Conservation (phyloP, 192 early-diverging fungal genomes). For the Geranomyces variabilis region DNA sequence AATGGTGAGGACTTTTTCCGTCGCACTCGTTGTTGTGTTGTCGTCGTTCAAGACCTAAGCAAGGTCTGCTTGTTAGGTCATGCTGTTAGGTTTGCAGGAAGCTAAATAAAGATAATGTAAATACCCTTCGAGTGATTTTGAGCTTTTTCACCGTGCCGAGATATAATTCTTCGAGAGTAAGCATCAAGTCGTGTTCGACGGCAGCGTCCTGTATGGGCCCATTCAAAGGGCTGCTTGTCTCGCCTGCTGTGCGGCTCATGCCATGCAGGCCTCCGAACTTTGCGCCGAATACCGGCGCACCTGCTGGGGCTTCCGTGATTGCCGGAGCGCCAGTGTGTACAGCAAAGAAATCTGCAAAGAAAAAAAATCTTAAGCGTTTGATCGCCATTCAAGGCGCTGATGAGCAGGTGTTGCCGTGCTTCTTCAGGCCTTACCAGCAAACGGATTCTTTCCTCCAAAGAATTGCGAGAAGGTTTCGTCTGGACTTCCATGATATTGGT, state of each 20-base stretch:
- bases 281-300: slow-evolving; percentile 49
- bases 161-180: slow-evolving; percentile 63
- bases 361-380: no score
- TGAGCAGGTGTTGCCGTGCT: no score
- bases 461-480: slow-evolving; percentile 54
- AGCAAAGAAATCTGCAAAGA: slow-evolving; percentile 46
- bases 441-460: slow-evolving; percentile 62
- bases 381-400: no score
- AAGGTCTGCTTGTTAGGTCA: no score
- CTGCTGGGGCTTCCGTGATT: slow-evolving; percentile 11
- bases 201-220: slow-evolving; percentile 48
- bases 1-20: slow-evolving; percentile 55
- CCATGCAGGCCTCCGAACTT: slow-evolving; percentile 63
- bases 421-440: slow-evolving; percentile 51
- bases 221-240: neutral
- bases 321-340: slow-evolving; percentile 37
- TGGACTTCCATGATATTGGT: slow-evolving; percentile 55
- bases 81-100: neutral
- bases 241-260: slow-evolving; percentile 44
- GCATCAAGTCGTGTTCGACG: slow-evolving; percentile 40
- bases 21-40: slow-evolving; percentile 50
- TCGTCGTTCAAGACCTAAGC: slow-evolving; percentile 55
- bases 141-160: slow-evolving; percentile 57
- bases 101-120: neutral
- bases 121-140: slow-evolving; percentile 53